phyloP scores from a whole-genome alignment of 2,329 filamentous ascomycete genomes.

The Ophiostoma novo-ulmi region DNA sequence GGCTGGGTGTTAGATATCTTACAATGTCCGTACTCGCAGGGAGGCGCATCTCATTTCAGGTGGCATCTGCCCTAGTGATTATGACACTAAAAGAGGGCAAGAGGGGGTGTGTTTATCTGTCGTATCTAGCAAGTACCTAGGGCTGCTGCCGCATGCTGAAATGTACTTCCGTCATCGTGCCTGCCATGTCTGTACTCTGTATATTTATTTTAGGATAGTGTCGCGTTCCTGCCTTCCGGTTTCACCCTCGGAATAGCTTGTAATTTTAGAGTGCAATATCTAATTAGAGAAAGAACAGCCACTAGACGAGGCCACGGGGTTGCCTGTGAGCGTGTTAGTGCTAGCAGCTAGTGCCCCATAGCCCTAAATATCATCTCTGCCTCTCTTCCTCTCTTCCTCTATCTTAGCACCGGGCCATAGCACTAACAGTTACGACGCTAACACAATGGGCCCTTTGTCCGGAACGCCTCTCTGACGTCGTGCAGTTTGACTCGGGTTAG shows the following conservation, averaged over 20 bases:
- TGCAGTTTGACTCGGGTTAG: neutral
- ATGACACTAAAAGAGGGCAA: neutral
- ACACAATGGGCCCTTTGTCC: neutral
- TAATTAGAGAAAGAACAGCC: slow-evolving; percentile 8
- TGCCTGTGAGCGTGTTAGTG: neutral
- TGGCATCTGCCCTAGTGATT: neutral
- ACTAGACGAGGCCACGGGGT: slow-evolving; percentile 12
- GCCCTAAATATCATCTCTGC: neutral
- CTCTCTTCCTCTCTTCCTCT: neutral
- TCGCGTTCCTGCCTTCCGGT: slow-evolving; percentile 14
- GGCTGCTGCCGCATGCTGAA: neutral
- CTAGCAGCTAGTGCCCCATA: slow-evolving; percentile 1
- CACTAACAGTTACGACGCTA: neutral
- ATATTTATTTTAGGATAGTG: neutral
- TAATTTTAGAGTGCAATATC: neutral
- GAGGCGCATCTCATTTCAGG: slow-evolving; percentile 9
- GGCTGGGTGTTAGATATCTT: neutral
- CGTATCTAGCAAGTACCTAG: neutral
- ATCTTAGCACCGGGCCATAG: neutral
- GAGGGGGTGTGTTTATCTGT: slow-evolving; percentile 5
- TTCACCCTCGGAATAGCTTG: slow-evolving; percentile 8
- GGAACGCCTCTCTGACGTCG: slow-evolving; percentile 6
- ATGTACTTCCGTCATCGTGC: slow-evolving; percentile 2
- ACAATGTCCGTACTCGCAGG: neutral
- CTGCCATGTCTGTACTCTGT: neutral